Conservation (phyloP, 495 filamentous ascomycete species). For the Entonaema liquescens region DNA sequence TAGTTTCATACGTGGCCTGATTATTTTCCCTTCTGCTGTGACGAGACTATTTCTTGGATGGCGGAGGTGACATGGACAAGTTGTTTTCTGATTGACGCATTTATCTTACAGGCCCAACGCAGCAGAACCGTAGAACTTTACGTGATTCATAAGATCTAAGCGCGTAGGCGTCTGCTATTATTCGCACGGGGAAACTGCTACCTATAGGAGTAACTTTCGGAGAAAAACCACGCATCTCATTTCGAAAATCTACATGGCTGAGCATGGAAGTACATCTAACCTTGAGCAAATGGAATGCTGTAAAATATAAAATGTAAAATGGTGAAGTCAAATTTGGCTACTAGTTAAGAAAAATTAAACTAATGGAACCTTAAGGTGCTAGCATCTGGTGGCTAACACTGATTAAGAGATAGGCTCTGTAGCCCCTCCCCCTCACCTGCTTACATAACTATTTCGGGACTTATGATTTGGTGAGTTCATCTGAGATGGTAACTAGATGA, state of each 20-base stretch:
- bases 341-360: neutral
- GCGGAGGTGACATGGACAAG: neutral
- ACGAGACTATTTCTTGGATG: neutral
- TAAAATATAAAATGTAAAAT: neutral
- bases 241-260: too few relatives aligned
- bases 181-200: neutral
- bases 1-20: neutral
- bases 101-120: neutral
- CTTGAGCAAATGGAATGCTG: neutral
- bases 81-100: neutral
- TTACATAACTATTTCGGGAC: neutral
- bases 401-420: neutral
- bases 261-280: neutral
- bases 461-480: neutral
- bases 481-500: neutral
- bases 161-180: neutral
- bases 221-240: neutral
- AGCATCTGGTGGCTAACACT: neutral
- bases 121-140: neutral
- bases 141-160: neutral
- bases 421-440: neutral
- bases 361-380: neutral
- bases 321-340: neutral
- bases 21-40: neutral
- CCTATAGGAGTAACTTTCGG: neutral